phyloP scores from a whole-genome alignment of 2,329 filamentous ascomycete species.

The Salinomyces thailandicus region DNA sequence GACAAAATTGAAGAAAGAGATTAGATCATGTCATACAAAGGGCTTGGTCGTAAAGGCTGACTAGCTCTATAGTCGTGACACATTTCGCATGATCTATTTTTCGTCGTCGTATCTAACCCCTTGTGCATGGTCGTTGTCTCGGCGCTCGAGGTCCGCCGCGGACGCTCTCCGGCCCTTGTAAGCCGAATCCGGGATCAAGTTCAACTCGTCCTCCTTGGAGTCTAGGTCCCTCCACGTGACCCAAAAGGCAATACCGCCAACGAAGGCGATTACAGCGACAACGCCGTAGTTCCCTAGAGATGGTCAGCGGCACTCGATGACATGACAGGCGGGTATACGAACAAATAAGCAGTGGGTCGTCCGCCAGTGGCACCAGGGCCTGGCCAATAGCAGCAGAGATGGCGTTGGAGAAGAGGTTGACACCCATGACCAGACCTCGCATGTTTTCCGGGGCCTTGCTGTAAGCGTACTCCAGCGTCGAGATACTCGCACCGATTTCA shows the following conservation, averaged over 20 bases:
- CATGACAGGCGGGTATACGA: background rate
- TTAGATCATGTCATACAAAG: too few species aligned
- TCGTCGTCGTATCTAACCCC: too few species aligned
- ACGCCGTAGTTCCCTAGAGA: too few species aligned
- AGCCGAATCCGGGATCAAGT: slow-evolving; percentile 41
- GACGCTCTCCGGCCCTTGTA: slow-evolving; percentile 7
- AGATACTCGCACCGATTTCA: slow-evolving; percentile 38
- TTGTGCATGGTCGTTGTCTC: too few species aligned
- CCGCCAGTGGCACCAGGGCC: background rate
- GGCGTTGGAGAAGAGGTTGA: background rate
- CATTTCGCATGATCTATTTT: too few species aligned
- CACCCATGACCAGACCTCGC: slow-evolving; percentile 37
- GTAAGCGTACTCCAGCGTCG: slow-evolving; percentile 37
- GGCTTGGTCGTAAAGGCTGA: too few species aligned
- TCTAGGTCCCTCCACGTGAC: slow-evolving; percentile 56
- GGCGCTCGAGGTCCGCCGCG: too few species aligned
- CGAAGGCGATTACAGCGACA: slow-evolving; percentile 51
- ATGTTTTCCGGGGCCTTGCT: slow-evolving; percentile 37
- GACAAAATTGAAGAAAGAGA: too few species aligned
- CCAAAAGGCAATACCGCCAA: slow-evolving; percentile 59
- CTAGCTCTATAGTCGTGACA: too few species aligned
- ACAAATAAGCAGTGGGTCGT: background rate
- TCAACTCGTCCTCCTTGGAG: slow-evolving; percentile 56
- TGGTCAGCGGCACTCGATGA: slow-evolving; percentile 31
- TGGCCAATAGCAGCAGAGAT: background rate